phyloP scores from a whole-genome alignment of 2,329 filamentous ascomycete species.

The Scedosporium apiospermum region DNA sequence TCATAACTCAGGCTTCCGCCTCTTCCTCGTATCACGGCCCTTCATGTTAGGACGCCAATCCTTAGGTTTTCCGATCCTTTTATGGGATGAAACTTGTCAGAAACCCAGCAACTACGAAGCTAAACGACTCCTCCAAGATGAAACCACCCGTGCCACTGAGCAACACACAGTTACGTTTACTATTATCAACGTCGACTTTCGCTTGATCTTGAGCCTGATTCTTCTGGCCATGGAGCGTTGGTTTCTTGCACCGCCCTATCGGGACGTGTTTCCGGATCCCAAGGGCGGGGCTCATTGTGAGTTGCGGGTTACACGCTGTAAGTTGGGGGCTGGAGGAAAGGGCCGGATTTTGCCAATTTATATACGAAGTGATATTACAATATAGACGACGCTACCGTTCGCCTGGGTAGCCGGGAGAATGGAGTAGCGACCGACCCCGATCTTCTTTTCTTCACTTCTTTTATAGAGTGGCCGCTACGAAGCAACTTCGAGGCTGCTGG shows the following conservation, averaged over 20 bases:
- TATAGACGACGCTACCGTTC: background rate
- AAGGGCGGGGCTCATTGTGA: background rate
- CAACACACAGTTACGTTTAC: background rate
- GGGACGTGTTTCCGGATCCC: background rate
- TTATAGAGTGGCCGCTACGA: too few relatives aligned
- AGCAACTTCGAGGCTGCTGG: too few relatives aligned
- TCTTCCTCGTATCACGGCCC: too few relatives aligned
- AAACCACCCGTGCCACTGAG: background rate
- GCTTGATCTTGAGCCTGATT: background rate
- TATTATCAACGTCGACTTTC: background rate
- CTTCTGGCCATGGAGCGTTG: background rate
- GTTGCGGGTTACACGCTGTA: background rate
- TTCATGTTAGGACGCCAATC: too few relatives aligned
- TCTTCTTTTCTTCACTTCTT: too few relatives aligned
- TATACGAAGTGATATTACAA: background rate
- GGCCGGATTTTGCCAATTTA: background rate
- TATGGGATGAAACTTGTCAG: too few relatives aligned
- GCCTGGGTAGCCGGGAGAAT: background rate
- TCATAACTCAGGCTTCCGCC: too few relatives aligned
- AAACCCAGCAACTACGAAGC: background rate
- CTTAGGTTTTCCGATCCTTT: too few relatives aligned
- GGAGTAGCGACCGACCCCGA: background rate
- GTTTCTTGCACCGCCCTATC: background rate
- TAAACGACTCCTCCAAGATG: background rate
- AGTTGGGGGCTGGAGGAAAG: background rate